phyloP scores from a whole-genome alignment of 2,329 filamentous ascomycete genomes.

The Sordariomycetes sp. region DNA sequence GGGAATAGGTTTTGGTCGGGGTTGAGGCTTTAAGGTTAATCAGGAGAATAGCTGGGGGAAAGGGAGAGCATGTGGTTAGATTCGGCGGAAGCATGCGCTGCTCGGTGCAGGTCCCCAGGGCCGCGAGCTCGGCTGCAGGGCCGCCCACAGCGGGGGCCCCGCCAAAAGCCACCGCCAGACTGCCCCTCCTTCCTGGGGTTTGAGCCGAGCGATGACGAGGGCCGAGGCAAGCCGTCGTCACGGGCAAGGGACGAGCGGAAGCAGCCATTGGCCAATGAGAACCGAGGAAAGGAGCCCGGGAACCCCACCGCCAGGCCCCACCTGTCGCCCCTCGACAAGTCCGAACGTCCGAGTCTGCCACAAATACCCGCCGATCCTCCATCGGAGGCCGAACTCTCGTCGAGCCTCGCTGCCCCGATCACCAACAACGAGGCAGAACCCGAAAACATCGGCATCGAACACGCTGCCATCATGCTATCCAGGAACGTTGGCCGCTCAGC shows the following conservation, averaged over 20 bases:
- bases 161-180: background rate
- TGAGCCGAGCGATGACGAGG: constrained; percentile 1
- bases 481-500: background rate
- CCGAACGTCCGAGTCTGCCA: background rate
- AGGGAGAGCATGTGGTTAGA: background rate
- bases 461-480: background rate
- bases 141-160: background rate
- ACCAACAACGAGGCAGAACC: background rate
- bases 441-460: too few relatives aligned
- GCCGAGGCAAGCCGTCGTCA: constrained; percentile 3
- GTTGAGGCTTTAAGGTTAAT: background rate
- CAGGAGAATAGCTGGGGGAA: background rate
- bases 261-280: constrained; percentile 4
- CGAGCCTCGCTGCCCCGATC: background rate
- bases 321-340: background rate
- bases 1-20: background rate
- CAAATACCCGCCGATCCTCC: background rate
- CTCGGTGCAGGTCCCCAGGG: background rate
- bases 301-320: background rate
- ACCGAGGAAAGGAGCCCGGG: background rate
- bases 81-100: background rate
- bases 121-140: background rate
- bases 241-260: background rate
- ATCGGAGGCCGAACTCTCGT: background rate
- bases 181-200: background rate